Percentiles rank a stretch among this genome's conserved stretches.
Evolutionary conservation across 2,329 filamentous ascomycete species (phyloP).

Genomic region (Didymella pinodella): DNA sequence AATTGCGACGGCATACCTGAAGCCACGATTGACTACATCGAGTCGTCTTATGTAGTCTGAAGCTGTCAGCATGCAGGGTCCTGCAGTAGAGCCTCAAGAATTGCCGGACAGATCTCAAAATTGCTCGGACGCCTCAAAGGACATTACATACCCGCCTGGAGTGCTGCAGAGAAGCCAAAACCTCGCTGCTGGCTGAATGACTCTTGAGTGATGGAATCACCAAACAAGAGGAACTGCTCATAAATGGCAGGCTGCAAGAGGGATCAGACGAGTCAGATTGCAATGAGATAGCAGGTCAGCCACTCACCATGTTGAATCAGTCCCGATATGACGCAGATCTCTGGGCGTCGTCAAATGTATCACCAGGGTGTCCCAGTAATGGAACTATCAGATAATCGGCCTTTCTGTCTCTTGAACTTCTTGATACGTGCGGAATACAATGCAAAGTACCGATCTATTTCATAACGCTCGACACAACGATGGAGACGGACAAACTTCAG

Average conservation of each 20-base stretch:
- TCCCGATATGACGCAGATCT: conserved; percentile 5
- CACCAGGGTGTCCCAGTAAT: conserved; percentile 16
- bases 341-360: conserved; percentile 23
- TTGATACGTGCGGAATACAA: background rate
- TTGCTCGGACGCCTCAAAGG: background rate
- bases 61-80: conserved; percentile 17
- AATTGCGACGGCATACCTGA: conserved; percentile 59
- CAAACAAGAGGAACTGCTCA: conserved; percentile 74
- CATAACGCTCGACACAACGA: background rate
- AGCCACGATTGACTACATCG: conserved; percentile 88
- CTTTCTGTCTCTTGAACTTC: background rate
- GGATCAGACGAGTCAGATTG: background rate
- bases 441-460: background rate
- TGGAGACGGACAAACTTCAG: conserved; percentile 9
- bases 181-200: conserved; percentile 68
- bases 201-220: conserved; percentile 85
- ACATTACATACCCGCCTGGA: conserved; percentile 69
- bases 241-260: conserved; percentile 39
- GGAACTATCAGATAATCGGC: conserved; percentile 9
- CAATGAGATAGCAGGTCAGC: conserved; percentile 1
- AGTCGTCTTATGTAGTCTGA: conserved; percentile 77
- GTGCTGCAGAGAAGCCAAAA: conserved; percentile 76
- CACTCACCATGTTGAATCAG: conserved; percentile 22
- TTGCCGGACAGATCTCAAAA: background rate
- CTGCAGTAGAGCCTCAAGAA: conserved; percentile 8